Evolutionary conservation across 441 rosid genomes (phyloP), one percentile per base, ranked within the genome.

Genomic region (Daphne laureola): DNA sequence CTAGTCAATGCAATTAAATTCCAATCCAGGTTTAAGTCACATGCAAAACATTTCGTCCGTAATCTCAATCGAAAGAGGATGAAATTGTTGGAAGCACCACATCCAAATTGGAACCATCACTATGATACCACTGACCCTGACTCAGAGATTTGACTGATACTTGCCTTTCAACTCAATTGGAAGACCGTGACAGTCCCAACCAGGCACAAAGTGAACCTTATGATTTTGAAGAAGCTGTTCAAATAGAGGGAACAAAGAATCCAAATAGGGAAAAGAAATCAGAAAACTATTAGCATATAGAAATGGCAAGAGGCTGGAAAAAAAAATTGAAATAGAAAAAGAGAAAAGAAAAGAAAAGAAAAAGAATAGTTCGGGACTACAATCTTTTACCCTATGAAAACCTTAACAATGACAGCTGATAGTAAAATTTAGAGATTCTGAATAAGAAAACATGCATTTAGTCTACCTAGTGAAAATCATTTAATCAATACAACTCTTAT

Each of bases 171-270:
- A 69, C 75, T 93, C 98, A 75, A 93, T 93, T 53, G 98, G 98
- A 58, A 93, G 83, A 60, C 98, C 97, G 67, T 93, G 98, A 73
- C 98, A 93, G 72, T 93, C 98, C 97, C 97, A 93, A 50, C 97
- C 98, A 49, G 98, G 97, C 54, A 89, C 71, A 64, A 80, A 93
- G 57, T 60, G 77, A 65, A 93, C 98, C 75, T 85, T 93, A 67
- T 75, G 83, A 69, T 83, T 87, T 74, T 83, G 96, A 68, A 93
- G 93, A 67, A 93, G 82, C 97, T 93, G 82, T 54, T 56, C 49
- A 65, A 54, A 67, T 53, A 68, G 46, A 48, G 68, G 43, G 59
- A 45, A n/a, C 3, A 21, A 41, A 59, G 13, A 53, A 15, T 36
- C 43, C 25, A 66, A 49, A 46, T 51, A 17, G 51, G 49, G 31